A percentile compares a stretch with the other conserved stretches of the same genome.
phyloP scores from a whole-genome alignment of 371 early-diverging fungal genomes.

The Phascolomyces articulosus region DNA sequence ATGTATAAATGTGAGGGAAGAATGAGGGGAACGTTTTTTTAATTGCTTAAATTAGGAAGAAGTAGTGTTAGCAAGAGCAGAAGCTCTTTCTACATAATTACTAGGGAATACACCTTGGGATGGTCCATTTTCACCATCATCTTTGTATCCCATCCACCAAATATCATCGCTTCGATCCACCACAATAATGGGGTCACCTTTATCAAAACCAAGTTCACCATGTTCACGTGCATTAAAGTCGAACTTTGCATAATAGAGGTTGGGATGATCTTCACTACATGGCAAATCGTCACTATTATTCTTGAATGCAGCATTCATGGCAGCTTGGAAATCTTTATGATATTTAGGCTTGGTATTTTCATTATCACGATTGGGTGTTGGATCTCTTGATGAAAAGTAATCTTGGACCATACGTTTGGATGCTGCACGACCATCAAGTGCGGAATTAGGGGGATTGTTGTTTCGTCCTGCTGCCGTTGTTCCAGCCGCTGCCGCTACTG shows the following conservation, averaged over 20 bases:
- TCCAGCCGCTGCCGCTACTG: background rate
- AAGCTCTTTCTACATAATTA: conserved; percentile 66
- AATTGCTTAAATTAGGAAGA: too few relatives aligned
- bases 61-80: conserved; percentile 6
- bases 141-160: conserved; percentile 86
- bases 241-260: conserved; percentile 74
- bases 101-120: conserved; percentile 78
- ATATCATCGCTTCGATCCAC: conserved; percentile 80
- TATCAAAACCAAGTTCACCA: conserved; percentile 78
- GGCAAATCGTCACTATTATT: conserved; percentile 39
- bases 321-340: conserved; percentile 44
- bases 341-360: conserved; percentile 23
- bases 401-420: conserved; percentile 48
- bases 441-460: background rate
- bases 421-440: conserved; percentile 31
- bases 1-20: too few relatives aligned
- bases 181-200: conserved; percentile 77
- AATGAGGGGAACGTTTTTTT: background rate
- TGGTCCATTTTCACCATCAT: conserved; percentile 46
- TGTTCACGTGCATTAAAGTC: conserved; percentile 77
- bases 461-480: conserved; percentile 10
- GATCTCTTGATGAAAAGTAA: conserved; percentile 30
- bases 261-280: conserved; percentile 44
- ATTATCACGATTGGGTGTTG: background rate
- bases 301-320: conserved; percentile 39